Evolutionary conservation across 805 yeast species (phyloP), one percentile per base, ranked within the genome.

Genomic region (Isabelozyma heimii): DNA sequence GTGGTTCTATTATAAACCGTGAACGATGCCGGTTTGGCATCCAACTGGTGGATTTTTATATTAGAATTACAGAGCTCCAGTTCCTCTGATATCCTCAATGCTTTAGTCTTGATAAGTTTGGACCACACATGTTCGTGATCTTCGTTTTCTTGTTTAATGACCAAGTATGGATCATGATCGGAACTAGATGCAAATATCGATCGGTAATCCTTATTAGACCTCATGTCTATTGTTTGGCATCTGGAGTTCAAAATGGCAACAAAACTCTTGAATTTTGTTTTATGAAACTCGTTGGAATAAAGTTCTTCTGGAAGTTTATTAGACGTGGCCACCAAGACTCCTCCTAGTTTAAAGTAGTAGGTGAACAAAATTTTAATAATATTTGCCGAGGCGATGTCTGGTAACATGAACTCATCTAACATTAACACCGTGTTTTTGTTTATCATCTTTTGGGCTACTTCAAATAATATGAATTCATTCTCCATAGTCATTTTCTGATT

Each of bases 401-500:
- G 91, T 28, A 86, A 60, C 87, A 85, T 84, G 66, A 86, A 86
- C 61, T 87, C 91, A 61, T 86, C 91, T 39, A 86, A 64, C 63
- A 85, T 71, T 50, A 86, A 63, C 12, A 86, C 70, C 1, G 89
- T 83, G 57, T 77, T 81, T 50, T 73, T 75, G 12, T 68, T 63
- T 28, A 85, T 77, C 83, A 86, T 73, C 45, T 76, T 83, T 45
- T 82, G 80, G 5, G 91, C 90, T 17, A 86, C 72, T 59, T 85
- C 89, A 56, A 83, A 81, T 26, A 86, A 59, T 17, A 84, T 75
- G 51, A 83, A 81, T 57, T 86, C 91, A 52, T 84, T 81, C 50
- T 82, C 87, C 63, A 77, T 63, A 12, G 72, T 69, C 39, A 68
- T 63, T 66, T 47, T 67, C 35, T 45, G 46, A 7, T 49, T 44